Conservation (phyloP, 495 filamentous ascomycete genomes). For the Aspergillus affinis region DNA sequence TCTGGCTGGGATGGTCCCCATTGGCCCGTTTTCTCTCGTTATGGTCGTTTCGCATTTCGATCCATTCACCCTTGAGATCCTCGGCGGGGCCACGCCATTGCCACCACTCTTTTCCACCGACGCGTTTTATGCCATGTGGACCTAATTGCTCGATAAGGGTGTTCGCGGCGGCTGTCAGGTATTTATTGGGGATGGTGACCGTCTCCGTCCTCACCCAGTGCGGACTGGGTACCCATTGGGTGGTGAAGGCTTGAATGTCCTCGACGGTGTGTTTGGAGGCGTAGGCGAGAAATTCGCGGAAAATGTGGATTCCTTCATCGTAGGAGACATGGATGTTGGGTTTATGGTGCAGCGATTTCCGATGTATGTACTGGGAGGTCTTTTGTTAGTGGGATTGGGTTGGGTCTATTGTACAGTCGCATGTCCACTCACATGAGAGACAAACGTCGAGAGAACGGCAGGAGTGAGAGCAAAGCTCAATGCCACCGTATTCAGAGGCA, state of each 20-base stretch:
- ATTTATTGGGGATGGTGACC: conserved; percentile 63
- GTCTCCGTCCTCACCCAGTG: conserved; percentile 79
- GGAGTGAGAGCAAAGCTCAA: conserved; percentile 75
- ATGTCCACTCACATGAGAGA: conserved; percentile 64
- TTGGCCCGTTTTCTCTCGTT: conserved; percentile 59
- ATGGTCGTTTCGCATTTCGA: conserved; percentile 88
- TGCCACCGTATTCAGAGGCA: conserved; percentile 72
- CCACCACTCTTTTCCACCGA: conserved; percentile 91
- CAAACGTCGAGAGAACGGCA: conserved; percentile 71
- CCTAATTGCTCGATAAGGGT: conserved; percentile 70
- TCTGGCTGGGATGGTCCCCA: conserved; percentile 39
- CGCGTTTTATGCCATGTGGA: conserved; percentile 63
- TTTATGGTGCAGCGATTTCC: conserved; percentile 68
- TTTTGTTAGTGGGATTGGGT: background rate
- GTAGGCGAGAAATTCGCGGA: conserved; percentile 79
- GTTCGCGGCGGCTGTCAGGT: conserved; percentile 60
- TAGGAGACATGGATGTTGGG: conserved; percentile 88
- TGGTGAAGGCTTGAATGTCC: conserved; percentile 85
- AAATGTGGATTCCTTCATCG: conserved; percentile 85
- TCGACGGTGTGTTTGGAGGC: conserved; percentile 87
- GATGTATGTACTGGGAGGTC: conserved; percentile 69
- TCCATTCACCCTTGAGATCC: conserved; percentile 81
- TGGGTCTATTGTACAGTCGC: background rate
- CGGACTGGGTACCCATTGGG: conserved; percentile 87
- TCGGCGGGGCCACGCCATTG: conserved; percentile 73